A percentile compares a stretch with the other conserved stretches of the same genome.
These are phyloP conservation scores for Trichoderma atroviride DNA, from an alignment of 2,329 filamentous ascomycete genomes.

Conservation along the genomic window DNA sequence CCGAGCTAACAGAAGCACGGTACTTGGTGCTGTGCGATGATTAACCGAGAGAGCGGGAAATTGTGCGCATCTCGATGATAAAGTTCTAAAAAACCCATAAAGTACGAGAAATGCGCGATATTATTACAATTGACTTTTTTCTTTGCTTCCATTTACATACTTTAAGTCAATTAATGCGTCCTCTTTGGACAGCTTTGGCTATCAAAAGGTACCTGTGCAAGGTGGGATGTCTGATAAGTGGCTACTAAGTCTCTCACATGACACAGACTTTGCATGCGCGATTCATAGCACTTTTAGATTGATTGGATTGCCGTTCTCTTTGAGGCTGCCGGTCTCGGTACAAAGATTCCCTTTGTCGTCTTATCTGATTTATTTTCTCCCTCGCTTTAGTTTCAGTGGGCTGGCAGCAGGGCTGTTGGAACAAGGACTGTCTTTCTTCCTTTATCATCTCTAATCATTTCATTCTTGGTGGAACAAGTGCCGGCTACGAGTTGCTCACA, in stretches of 20 bases:
- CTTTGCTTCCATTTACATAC: rapidly evolving
- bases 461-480: not conserved
- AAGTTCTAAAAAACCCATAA: not conserved
- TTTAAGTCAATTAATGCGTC: rapidly evolving
- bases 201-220: constrained; percentile 15
- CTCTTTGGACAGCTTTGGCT: not conserved
- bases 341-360: not conserved
- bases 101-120: rapidly evolving
- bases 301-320: not conserved
- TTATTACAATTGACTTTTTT: not conserved
- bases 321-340: not conserved
- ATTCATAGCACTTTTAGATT: not conserved
- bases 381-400: not conserved
- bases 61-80: not conserved
- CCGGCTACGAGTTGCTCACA: not conserved
- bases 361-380: not conserved
- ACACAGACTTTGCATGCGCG: constrained; percentile 22
- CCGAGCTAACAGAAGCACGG: constrained; percentile 28
- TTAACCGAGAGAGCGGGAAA: constrained; percentile 11
- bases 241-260: constrained; percentile 30
- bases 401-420: not conserved
- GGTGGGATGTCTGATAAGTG: constrained; percentile 26
- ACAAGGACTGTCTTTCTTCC: not conserved
- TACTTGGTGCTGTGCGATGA: not conserved
- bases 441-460: not conserved